A percentile compares a stretch with the other conserved stretches of the same genome.
Evolutionary conservation across 1,284 basidiomycete genomes (phyloP).

Genomic region (Xerocomus minutiporus): DNA sequence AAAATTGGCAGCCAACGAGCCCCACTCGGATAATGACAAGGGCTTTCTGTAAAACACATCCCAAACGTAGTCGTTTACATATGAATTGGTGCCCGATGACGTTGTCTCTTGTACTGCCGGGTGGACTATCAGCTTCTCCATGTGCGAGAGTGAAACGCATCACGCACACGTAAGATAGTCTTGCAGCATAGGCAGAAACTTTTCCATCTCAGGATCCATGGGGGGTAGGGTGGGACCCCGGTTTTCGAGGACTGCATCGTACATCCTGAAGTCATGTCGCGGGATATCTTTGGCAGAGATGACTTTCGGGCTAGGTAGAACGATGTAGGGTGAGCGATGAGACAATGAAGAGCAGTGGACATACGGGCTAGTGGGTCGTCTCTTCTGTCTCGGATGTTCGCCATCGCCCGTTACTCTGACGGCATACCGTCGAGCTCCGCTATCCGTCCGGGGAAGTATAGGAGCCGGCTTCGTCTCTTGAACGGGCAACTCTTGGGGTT

Average conservation of each 20-base stretch:
- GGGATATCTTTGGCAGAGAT: conserved; percentile 48
- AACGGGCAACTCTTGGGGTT: conserved; percentile 11
- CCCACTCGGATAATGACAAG: conserved; percentile 54
- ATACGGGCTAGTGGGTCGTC: conserved; percentile 31
- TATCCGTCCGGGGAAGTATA: conserved; percentile 16
- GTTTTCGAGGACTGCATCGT: conserved; percentile 58
- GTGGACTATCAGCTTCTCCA: conserved; percentile 4
- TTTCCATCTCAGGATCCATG: conserved; percentile 62
- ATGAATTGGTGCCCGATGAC: background rate
- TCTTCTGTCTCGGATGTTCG: conserved; percentile 5
- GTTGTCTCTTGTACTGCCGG: conserved; percentile 24
- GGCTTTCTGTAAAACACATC: conserved; percentile 73
- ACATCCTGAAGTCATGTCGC: conserved; percentile 55
- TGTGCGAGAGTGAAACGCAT: background rate
- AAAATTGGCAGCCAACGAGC: conserved; percentile 48
- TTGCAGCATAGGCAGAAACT: conserved; percentile 64
- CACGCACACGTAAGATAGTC: conserved; percentile 63
- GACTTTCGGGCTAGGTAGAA: conserved; percentile 47
- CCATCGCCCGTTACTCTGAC: conserved; percentile 13
- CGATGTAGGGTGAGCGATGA: background rate
- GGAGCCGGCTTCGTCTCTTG: conserved; percentile 22
- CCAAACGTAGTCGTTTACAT: conserved; percentile 63
- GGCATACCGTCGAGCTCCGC: conserved; percentile 24
- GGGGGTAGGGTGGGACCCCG: conserved; percentile 31
- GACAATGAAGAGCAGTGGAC: conserved; percentile 1